phyloP scores from a whole-genome alignment of 208 protist genomes.

The Acanthamoeba healyi region DNA sequence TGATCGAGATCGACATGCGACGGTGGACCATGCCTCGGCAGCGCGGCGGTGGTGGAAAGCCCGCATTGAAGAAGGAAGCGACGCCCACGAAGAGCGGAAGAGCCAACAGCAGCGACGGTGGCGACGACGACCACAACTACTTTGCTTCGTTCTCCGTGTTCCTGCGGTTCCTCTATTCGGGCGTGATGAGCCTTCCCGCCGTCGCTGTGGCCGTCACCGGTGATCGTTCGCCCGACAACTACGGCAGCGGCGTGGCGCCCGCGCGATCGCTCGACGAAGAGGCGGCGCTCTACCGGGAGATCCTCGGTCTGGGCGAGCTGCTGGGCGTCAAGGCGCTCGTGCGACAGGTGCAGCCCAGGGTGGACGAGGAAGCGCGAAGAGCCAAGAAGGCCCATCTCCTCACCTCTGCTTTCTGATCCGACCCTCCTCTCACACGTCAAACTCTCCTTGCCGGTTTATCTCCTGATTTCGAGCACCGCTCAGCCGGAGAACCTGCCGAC shows the following conservation, averaged over 20 bases:
- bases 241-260: not conserved
- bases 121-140: not conserved
- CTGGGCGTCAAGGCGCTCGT: not conserved
- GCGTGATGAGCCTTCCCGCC: constrained; percentile 25
- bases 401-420: constrained; percentile 21
- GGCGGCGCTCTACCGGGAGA: not conserved
- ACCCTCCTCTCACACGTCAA: too few relatives aligned
- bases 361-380: not conserved
- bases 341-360: not conserved
- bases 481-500: too few relatives aligned
- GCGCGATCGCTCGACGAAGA: not conserved
- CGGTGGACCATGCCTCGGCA: not conserved
- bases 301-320: constrained; percentile 12
- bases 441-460: too few relatives aligned
- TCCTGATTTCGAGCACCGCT: too few relatives aligned
- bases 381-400: constrained; percentile 43
- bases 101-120: not conserved
- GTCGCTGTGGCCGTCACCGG: not conserved
- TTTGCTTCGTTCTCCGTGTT: constrained; percentile 16
- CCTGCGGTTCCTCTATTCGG: constrained; percentile 17
- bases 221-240: not conserved
- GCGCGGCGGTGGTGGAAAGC: not conserved
- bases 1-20: constrained; percentile 41
- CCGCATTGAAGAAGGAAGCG: not conserved
- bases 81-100: not conserved